Evolutionary conservation across 768 basidiomycete species (phyloP).

Genomic region (Rhizopogon vinicolor): DNA sequence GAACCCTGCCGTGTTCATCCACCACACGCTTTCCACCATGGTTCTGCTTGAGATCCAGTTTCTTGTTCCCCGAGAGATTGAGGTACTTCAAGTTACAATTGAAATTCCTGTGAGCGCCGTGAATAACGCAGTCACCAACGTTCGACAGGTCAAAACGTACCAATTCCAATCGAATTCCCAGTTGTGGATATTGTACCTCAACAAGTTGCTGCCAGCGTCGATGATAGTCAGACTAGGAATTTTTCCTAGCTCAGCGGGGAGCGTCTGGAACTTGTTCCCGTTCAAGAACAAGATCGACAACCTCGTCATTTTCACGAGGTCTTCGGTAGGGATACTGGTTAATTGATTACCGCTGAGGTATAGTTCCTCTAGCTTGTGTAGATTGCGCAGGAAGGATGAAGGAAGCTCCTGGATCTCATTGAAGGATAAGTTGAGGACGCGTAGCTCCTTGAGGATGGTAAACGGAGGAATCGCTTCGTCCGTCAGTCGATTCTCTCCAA

Average conservation of each 20-base stretch:
- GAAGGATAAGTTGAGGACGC: constrained; percentile 87
- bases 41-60: constrained; percentile 90
- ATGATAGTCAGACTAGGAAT: constrained; percentile 73
- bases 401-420: constrained; percentile 93
- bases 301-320: constrained; percentile 65
- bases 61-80: constrained; percentile 96
- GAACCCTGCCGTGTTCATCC: constrained; percentile 29
- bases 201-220: constrained; percentile 89
- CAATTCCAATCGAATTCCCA: constrained; percentile 99
- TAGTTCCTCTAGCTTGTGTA: constrained; percentile 72
- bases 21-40: constrained; percentile 25
- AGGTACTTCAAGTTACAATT: constrained; percentile 91
- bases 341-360: constrained; percentile 96
- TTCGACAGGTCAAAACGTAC: constrained; percentile 38
- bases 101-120: constrained; percentile 70
- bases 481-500: constrained; percentile 85
- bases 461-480: constrained; percentile 77
- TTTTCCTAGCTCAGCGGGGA: constrained; percentile 88
- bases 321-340: constrained; percentile 85
- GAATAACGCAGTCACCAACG: not conserved
- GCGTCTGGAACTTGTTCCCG: constrained; percentile 87
- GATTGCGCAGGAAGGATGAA: constrained; percentile 64
- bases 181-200: constrained; percentile 98
- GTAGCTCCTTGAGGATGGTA: constrained; percentile 71
- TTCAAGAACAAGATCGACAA: constrained; percentile 83